Base-by-base conservation (phyloP, 106 monocot genomes). In the Posidonia australis region DNA sequence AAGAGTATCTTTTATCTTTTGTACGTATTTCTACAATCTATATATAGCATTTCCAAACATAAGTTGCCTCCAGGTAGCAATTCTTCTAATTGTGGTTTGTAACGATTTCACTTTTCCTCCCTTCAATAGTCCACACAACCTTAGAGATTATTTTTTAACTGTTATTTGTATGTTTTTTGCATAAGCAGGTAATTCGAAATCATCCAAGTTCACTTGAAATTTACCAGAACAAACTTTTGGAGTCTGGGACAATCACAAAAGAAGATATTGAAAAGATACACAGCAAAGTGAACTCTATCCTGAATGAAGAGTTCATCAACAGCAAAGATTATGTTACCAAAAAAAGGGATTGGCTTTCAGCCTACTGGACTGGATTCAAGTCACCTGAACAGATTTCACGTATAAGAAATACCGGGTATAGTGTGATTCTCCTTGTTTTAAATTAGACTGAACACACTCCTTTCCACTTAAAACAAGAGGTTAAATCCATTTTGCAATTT, bases 341-440 rank as follows among this genome's bases (percentile, higher is more conserved):
- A n/a, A 86, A 78, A 63, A 75, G 90, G 68, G 90, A 96, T 46
- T 96, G 94, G 94, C 84, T 96, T 24, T 90, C 96, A 63, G 83
- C 81, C 64, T 87, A 87, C 66, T 96, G 96, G 96, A 24, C 84
- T 55, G 96, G 90, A 55, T 96, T 96, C 60, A 96, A 90, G 73
- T 87, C 96, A 56, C 96, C 96, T 29, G 96, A 96, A 44, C 96
- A 96, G 67, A 96, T 90, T 43, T 96, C 96, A 41, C 84, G 90
- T 62, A 52, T 87, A 54, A 81, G 77, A 47, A 96, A 96, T 64
- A 96, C 96, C 48, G 96, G 96, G 96, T 84, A 82, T 44, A 90
- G 96, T 84, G 80, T 44, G 25, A 56, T 51, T 64, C 59, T 41
- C 10, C 2, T 10, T 36, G 1, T 19, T 61, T 10, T n/a, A 29